Percentiles rank a stretch among this genome's conserved stretches.
Conservation (phyloP, 352 stramenopile species). For the Globisporangium lucens region DNA sequence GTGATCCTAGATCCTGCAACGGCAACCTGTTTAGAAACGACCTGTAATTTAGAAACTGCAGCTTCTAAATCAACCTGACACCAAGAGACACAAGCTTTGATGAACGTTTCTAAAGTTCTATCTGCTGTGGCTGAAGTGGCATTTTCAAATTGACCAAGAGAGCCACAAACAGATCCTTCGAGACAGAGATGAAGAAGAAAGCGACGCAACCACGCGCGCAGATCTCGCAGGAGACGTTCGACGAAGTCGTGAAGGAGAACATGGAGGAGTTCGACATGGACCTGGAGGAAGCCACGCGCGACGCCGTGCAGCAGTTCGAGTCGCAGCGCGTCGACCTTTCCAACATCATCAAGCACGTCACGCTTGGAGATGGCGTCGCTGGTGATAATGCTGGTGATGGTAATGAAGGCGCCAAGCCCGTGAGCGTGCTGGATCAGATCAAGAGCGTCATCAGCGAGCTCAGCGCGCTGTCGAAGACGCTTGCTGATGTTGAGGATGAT, state of each 20-base stretch:
- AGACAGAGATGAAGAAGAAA: slow-evolving; percentile 26
- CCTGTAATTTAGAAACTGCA: background rate
- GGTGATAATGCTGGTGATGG: background rate
- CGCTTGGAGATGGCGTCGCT: slow-evolving; percentile 1
- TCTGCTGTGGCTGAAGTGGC: background rate
- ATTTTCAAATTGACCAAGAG: slow-evolving; percentile 1
- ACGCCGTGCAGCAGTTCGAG: slow-evolving; percentile 84
- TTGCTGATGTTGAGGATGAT: background rate
- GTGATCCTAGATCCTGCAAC: too few species aligned
- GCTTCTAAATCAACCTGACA: background rate
- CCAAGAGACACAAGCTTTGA: background rate
- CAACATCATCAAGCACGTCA: slow-evolving; percentile 67
- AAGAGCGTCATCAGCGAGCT: slow-evolving; percentile 29
- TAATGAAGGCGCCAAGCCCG: background rate
- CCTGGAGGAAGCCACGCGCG: slow-evolving; percentile 64
- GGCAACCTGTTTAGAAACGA: slow-evolving; percentile 16
- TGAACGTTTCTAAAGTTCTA: slow-evolving; percentile 13
- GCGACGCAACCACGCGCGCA: slow-evolving; percentile 34
- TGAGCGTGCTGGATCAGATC: slow-evolving; percentile 26
- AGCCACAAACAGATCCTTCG: background rate
- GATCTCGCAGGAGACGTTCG: slow-evolving; percentile 90
- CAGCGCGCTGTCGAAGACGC: slow-evolving; percentile 5
- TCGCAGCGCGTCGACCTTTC: slow-evolving; percentile 86
- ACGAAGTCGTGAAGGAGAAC: slow-evolving; percentile 89
- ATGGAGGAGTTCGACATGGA: slow-evolving; percentile 89